Percentiles rank a stretch among this genome's conserved stretches.
Evolutionary conservation across 768 basidiomycete species (phyloP).

Genomic region (Boletus rubropictus): DNA sequence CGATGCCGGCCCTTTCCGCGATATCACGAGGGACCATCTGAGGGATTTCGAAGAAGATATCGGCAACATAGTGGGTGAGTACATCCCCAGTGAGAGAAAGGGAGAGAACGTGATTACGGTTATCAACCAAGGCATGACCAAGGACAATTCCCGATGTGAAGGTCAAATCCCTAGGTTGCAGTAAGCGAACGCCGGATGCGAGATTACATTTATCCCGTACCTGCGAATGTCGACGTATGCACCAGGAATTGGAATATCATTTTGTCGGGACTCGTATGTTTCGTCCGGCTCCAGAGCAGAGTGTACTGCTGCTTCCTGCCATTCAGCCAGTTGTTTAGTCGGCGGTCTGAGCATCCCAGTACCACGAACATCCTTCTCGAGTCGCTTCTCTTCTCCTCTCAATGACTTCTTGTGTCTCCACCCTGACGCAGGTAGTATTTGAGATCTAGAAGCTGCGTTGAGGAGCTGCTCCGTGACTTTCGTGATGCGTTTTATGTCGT

Average conservation of each 20-base stretch:
- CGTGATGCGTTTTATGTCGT: slow-evolving; percentile 8
- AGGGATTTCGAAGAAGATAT: slow-evolving; percentile 59
- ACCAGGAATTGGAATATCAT: slow-evolving; percentile 32
- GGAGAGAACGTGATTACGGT: slow-evolving; percentile 26
- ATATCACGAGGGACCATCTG: slow-evolving; percentile 45
- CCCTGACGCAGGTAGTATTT: slow-evolving; percentile 18
- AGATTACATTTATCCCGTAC: slow-evolving; percentile 28
- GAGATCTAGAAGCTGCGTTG: slow-evolving; percentile 28
- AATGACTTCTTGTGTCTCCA: slow-evolving; percentile 35
- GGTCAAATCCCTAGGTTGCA: slow-evolving; percentile 14
- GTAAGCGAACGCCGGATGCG: slow-evolving; percentile 5
- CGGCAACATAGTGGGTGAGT: slow-evolving; percentile 42
- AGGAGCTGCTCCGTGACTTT: slow-evolving; percentile 31
- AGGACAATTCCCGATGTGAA: slow-evolving; percentile 25
- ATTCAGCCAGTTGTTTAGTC: slow-evolving; percentile 25
- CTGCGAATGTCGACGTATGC: slow-evolving; percentile 51
- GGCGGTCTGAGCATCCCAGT: slow-evolving; percentile 11
- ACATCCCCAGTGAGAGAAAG: slow-evolving; percentile 44
- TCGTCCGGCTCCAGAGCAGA: slow-evolving; percentile 6
- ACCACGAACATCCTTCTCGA: slow-evolving; percentile 21
- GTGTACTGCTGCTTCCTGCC: slow-evolving; percentile 21
- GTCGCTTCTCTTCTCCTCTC: slow-evolving; percentile 38
- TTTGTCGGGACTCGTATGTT: slow-evolving; percentile 9
- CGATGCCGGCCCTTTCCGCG: slow-evolving; percentile 43
- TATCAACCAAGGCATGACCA: slow-evolving; percentile 28